Percentiles rank a stretch among this genome's conserved stretches.
These are phyloP conservation scores for Salix suchowensis DNA, from an alignment of 345 rosid genomes.

Conservation along the genomic window DNA sequence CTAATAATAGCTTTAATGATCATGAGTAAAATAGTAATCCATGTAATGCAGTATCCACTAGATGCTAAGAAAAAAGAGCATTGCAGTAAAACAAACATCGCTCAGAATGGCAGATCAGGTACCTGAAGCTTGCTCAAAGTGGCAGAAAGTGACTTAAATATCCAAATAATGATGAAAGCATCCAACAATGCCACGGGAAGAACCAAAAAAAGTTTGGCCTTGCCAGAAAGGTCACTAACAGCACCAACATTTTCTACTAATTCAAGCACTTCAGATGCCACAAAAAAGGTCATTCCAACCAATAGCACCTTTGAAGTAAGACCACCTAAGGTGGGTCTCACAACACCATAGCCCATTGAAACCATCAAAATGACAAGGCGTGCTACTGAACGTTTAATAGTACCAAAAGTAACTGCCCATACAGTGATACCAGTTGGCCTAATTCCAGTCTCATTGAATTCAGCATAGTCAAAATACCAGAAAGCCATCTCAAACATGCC, in stretches of 20 bases:
- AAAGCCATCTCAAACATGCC: constrained; percentile 98
- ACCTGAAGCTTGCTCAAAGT: constrained; percentile 94
- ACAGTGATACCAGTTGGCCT: constrained; percentile 80
- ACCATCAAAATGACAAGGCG: constrained; percentile 80
- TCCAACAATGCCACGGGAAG: constrained; percentile 88
- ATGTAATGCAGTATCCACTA: background rate
- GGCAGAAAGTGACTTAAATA: constrained; percentile 83
- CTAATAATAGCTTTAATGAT: background rate
- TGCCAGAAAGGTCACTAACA: constrained; percentile 86
- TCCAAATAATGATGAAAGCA: constrained; percentile 95
- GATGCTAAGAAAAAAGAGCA: background rate
- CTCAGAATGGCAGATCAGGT: constrained; percentile 10
- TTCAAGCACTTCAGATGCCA: constrained; percentile 91
- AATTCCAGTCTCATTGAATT: constrained; percentile 79
- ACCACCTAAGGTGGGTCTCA: constrained; percentile 93
- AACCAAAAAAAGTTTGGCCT: constrained; percentile 71
- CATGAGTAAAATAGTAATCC: background rate
- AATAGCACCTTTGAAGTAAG: constrained; percentile 76
- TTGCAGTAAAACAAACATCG: background rate
- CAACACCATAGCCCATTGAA: constrained; percentile 96
- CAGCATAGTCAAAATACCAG: constrained; percentile 91
- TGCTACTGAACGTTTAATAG: constrained; percentile 69
- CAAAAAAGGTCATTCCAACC: constrained; percentile 85
- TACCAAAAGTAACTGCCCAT: constrained; percentile 91
- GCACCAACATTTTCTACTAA: constrained; percentile 86